Evolutionary conservation across 352 stramenopile genomes (phyloP), one percentile per base, ranked within the genome.

Genomic region (Phytophthora fragariaefolia): DNA sequence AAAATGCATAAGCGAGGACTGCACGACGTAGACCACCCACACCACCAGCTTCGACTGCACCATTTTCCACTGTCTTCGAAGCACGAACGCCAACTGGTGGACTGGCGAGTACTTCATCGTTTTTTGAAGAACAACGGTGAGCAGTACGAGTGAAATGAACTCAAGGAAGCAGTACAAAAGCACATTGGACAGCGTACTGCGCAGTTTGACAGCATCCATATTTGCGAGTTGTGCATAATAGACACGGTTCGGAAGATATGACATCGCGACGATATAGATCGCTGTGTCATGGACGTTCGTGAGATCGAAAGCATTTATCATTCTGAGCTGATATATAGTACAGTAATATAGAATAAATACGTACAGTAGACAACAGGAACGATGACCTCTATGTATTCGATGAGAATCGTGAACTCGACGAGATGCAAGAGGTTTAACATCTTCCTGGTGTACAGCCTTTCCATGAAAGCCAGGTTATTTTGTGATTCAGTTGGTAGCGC

Each of bases 41-140:
- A 79, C n/a, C 9, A 82, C 22, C 15, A 82, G 24, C 48, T 79
- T 79, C 8, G 56, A 64, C 54, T 77, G 76, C 22, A 83, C 59
- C 53, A 75, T 70, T 24, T 45, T 54, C 53, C 59, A 65, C 48
- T 81, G 62, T 1, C 13, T 63, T n/a, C 76, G 59, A 9, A 82
- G 56, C 43, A 80, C 71, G 38, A 80, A 76, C 17, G 71, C 53
- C 1, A 82, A 38, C 23, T 78, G 69, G 1, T 48, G 49, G 4
- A 71, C 17, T 1, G 38, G 53, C 13, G 68, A 76, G 15, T 54
- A 51, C 0, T 57, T 34, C 9, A 73, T 13, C 15, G 57, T 38
- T 6, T 52, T 58, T 20, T 24, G 59, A 9, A 79, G 58, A 20
- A 58, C n/a, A 28, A 47, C 2, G 1, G 13, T 49, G 12, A 73